Conservation (phyloP, 1,284 basidiomycete species). For the Pseudozyma pruni region DNA sequence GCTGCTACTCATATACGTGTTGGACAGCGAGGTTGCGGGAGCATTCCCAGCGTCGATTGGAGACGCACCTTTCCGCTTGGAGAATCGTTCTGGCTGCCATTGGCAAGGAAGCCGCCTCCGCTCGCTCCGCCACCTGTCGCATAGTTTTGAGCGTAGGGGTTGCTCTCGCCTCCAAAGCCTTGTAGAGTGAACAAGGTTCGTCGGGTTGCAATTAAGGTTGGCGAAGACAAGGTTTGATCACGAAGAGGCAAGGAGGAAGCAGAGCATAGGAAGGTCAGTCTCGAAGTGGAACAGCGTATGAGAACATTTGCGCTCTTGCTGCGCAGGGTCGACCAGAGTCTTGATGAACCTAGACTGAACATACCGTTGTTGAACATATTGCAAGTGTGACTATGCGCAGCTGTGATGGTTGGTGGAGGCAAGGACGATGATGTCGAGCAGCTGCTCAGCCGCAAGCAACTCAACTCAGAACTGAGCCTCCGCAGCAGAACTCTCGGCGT, state of each 20-base stretch:
- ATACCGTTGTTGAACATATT: conserved; percentile 50
- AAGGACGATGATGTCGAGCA: conserved; percentile 1
- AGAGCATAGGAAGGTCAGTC: neutral
- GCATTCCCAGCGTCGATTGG: neutral
- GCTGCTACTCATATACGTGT: conserved; percentile 1
- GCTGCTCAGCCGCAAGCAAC: conserved; percentile 4
- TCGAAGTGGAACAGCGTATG: too few relatives aligned
- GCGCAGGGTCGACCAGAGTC: neutral
- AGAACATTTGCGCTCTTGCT: too few relatives aligned
- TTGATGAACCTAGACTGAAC: neutral
- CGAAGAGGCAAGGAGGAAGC: neutral
- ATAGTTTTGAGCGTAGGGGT: conserved; percentile 58
- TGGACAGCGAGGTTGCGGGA: neutral
- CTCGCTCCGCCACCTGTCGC: conserved; percentile 51
- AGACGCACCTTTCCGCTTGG: conserved; percentile 42
- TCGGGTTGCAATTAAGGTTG: neutral
- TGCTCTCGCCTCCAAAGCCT: conserved; percentile 39
- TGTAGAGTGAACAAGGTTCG: neutral
- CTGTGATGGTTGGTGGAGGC: conserved; percentile 4
- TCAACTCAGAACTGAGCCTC: conserved; percentile 28
- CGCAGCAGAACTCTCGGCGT: conserved; percentile 4
- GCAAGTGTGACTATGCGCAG: neutral
- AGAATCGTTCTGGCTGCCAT: conserved; percentile 45
- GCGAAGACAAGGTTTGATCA: too few relatives aligned
- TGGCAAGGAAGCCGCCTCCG: conserved; percentile 54